Evolutionary conservation across 352 stramenopile species (phyloP).

Genomic region (Phytophthora crassamura): DNA sequence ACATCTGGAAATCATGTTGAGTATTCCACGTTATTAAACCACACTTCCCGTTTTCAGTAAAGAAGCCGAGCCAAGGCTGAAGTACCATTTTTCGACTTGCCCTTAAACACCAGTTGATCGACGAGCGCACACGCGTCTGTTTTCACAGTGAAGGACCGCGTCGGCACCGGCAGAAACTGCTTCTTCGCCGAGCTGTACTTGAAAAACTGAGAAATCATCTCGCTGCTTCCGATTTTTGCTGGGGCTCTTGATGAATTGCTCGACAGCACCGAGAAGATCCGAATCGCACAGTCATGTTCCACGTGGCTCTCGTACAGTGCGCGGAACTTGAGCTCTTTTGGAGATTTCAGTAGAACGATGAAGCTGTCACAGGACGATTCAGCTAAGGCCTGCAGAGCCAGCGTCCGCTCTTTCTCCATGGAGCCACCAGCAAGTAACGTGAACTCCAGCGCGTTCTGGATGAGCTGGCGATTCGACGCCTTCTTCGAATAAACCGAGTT

Average conservation of each 20-base stretch:
- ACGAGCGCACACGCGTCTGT: conserved; percentile 75
- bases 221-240: conserved; percentile 28
- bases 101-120: conserved; percentile 63
- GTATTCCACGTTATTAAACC: no score
- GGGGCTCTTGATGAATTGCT: conserved; percentile 36
- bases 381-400: conserved; percentile 50
- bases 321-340: conserved; percentile 78
- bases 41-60: no score
- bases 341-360: conserved; percentile 75
- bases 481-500: conserved; percentile 35
- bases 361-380: conserved; percentile 72
- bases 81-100: conserved; percentile 32
- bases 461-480: conserved; percentile 70
- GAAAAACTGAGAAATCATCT: conserved; percentile 76
- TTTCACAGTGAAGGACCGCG: conserved; percentile 73
- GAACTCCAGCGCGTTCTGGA: conserved; percentile 86
- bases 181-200: conserved; percentile 89
- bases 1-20: no score
- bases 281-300: conserved; percentile 44
- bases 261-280: conserved; percentile 51
- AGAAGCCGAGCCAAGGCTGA: conserved; percentile 20
- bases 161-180: conserved; percentile 69
- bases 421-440: conserved; percentile 73
- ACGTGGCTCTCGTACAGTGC: conserved; percentile 75
- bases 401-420: conserved; percentile 60